Evolutionary conservation across 768 basidiomycete species (phyloP).

Genomic region (Boletus sp.): DNA sequence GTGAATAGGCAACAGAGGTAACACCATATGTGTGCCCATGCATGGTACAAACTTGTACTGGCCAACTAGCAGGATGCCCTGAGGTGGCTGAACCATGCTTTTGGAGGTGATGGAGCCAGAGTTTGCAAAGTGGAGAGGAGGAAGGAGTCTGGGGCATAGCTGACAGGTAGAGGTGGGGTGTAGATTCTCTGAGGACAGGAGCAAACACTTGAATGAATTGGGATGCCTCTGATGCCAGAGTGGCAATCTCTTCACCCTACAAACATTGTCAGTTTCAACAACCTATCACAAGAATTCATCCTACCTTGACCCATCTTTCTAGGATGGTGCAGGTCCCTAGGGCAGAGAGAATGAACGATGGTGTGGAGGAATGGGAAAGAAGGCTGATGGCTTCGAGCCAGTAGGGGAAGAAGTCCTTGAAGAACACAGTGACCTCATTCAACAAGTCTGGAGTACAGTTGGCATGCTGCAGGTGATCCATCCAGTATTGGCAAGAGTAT

Average conservation of each 20-base stretch:
- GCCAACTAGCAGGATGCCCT: background rate
- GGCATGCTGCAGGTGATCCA: slow-evolving; percentile 22
- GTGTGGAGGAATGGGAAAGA: slow-evolving; percentile 1
- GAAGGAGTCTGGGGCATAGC: slow-evolving; percentile 3
- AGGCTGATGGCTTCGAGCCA: slow-evolving; percentile 38
- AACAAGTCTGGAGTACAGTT: slow-evolving; percentile 12
- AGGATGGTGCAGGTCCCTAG: no score
- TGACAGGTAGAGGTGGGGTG: background rate
- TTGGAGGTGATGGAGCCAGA: background rate
- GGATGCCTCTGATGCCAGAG: background rate
- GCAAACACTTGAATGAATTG: slow-evolving; percentile 1
- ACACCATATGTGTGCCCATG: background rate
- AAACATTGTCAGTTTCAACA: no score
- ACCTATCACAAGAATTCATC: no score
- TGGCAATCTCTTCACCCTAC: background rate
- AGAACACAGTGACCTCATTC: slow-evolving; percentile 17
- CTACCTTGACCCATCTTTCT: no score
- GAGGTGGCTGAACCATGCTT: background rate
- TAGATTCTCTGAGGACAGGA: background rate
- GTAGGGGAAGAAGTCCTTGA: slow-evolving; percentile 27
- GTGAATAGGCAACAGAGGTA: no score
- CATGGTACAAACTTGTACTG: background rate
- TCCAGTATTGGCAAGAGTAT: slow-evolving; percentile 39
- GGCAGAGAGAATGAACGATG: no score
- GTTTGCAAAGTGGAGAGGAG: background rate